These are phyloP conservation scores for Rhododendron mucronatum DNA, from an alignment of 148 eudicot species.

Conservation along the genomic window DNA sequence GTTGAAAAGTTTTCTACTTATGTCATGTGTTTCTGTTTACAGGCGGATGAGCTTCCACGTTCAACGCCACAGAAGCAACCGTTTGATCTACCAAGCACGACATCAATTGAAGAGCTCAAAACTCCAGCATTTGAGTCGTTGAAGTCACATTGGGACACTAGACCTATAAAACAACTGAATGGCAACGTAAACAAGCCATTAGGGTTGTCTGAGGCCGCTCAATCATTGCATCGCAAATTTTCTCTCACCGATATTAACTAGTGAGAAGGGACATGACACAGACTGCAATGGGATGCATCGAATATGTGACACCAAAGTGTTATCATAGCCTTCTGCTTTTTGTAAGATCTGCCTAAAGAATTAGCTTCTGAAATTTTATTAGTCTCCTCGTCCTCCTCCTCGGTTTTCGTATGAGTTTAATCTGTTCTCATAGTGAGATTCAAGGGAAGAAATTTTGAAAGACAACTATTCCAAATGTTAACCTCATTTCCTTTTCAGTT, in stretches of 20 bases:
- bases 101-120: constrained; percentile 17
- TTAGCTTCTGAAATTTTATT: background rate
- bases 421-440: background rate
- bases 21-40: background rate
- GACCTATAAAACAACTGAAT: constrained; percentile 8
- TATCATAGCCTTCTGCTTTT: background rate
- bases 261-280: background rate
- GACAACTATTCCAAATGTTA: background rate
- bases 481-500: background rate
- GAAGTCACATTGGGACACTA: constrained; percentile 3
- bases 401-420: background rate
- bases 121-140: constrained; percentile 17
- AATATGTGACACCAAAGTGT: background rate
- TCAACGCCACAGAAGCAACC: constrained; percentile 1
- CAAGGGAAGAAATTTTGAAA: background rate
- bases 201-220: background rate
- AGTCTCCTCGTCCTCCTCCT: background rate
- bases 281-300: background rate
- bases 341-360: background rate
- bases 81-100: constrained; percentile 4
- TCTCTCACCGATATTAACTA: background rate
- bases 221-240: background rate
- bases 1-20: background rate
- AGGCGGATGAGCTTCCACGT: constrained; percentile 13
- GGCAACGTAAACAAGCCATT: constrained; percentile 1